Evolutionary conservation across 2,329 filamentous ascomycete species (phyloP).

Genomic region (Metarhizium humberi): DNA sequence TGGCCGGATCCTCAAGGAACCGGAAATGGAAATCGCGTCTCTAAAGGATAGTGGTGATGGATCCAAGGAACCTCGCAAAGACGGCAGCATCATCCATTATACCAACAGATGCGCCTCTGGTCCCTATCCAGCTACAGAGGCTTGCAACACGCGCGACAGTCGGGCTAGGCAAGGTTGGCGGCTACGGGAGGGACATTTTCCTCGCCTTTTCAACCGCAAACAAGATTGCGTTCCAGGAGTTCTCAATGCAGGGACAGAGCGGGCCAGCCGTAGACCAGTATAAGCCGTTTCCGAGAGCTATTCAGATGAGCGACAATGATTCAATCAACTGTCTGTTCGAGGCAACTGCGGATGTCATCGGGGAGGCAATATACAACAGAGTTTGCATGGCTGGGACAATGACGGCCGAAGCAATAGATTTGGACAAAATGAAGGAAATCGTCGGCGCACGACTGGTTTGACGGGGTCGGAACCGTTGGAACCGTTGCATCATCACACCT

Average conservation of each 20-base stretch:
- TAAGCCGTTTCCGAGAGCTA: slow-evolving; percentile 18
- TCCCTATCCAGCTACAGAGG: slow-evolving; percentile 26
- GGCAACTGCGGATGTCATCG: slow-evolving; percentile 51
- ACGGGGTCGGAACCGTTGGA: slow-evolving; percentile 4
- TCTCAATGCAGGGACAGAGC: slow-evolving; percentile 7
- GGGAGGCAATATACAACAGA: slow-evolving; percentile 58
- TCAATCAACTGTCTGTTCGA: slow-evolving; percentile 54
- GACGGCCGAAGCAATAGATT: slow-evolving; percentile 40
- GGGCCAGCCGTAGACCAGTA: slow-evolving; percentile 6
- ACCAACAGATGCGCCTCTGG: slow-evolving; percentile 21
- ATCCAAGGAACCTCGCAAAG: slow-evolving; percentile 17
- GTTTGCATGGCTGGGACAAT: slow-evolving; percentile 52
- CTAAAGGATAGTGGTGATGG: background rate
- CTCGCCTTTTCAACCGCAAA: slow-evolving; percentile 57
- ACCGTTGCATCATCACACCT: background rate
- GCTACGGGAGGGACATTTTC: slow-evolving; percentile 56
- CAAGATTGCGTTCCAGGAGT: slow-evolving; percentile 28
- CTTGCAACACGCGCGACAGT: slow-evolving; percentile 53
- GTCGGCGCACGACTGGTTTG: slow-evolving; percentile 26
- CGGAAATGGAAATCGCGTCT: background rate
- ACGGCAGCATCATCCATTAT: slow-evolving; percentile 26
- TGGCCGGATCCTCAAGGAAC: slow-evolving; percentile 42
- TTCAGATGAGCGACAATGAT: slow-evolving; percentile 38
- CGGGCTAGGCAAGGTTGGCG: slow-evolving; percentile 50
- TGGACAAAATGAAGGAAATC: slow-evolving; percentile 36